Percentiles rank a stretch among this genome's conserved stretches.
Evolutionary conservation across 768 basidiomycete species (phyloP).

Genomic region (Dioszegia aurantiaca): DNA sequence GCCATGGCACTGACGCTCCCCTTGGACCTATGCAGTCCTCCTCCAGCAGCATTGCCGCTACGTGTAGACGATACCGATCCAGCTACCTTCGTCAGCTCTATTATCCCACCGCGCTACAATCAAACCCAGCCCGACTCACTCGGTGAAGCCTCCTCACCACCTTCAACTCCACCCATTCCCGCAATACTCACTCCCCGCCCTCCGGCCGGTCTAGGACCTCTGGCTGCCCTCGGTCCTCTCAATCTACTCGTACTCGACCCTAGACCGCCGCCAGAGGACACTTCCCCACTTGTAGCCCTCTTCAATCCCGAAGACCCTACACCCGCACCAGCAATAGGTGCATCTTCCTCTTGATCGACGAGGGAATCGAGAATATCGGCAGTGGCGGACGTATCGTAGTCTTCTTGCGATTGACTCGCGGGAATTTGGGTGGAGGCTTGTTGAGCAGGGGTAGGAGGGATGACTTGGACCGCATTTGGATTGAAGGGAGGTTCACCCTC

Average conservation of each 20-base stretch:
- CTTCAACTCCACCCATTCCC: background rate
- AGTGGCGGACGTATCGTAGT: conserved; percentile 21
- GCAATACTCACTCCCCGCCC: conserved; percentile 19
- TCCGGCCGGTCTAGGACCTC: conserved; percentile 41
- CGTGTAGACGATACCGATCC: background rate
- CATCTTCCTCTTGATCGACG: conserved; percentile 9
- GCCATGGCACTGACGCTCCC: conserved; percentile 16
- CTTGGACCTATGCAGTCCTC: conserved; percentile 9
- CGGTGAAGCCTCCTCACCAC: background rate
- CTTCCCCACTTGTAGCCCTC: conserved; percentile 36
- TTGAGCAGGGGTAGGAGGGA: conserved; percentile 27
- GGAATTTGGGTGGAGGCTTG: background rate
- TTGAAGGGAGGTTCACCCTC: conserved; percentile 13
- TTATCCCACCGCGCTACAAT: background rate
- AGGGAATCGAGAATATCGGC: conserved; percentile 21
- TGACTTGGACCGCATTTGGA: conserved; percentile 12
- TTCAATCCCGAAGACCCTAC: conserved; percentile 20
- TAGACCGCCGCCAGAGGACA: conserved; percentile 3
- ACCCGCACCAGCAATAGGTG: conserved; percentile 9
- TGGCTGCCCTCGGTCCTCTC: conserved; percentile 41
- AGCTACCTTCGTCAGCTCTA: conserved; percentile 3
- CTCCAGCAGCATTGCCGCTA: background rate
- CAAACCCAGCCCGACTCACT: conserved; percentile 12
- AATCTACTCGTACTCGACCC: conserved; percentile 15
- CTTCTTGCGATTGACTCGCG: background rate